Percentiles rank a stretch among this genome's conserved stretches.
phyloP scores from a whole-genome alignment of 305 asterid genomes.

The Fraxinus albicans region DNA sequence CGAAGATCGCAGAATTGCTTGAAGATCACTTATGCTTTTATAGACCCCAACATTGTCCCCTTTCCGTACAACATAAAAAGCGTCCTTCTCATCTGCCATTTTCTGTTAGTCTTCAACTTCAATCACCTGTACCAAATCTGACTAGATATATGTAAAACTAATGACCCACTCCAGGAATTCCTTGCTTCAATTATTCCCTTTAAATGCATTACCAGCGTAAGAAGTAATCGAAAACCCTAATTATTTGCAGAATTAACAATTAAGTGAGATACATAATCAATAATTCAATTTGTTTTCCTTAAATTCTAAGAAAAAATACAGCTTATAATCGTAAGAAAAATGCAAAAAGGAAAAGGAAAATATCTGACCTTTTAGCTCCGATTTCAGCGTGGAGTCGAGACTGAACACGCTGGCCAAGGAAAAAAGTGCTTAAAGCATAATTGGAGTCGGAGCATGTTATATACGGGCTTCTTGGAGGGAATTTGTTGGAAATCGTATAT shows the following conservation, averaged over 20 bases:
- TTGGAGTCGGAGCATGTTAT: no score
- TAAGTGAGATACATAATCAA: constrained; percentile 4
- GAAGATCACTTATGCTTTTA: constrained; percentile 85
- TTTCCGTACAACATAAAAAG: constrained; percentile 76
- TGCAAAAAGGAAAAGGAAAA: constrained; percentile 8
- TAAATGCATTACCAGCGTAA: background rate
- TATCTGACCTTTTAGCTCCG: constrained; percentile 19
- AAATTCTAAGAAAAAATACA: background rate
- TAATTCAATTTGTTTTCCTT: background rate
- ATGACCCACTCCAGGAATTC: background rate
- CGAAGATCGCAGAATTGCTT: constrained; percentile 65
- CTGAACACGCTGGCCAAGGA: no score
- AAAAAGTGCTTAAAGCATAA: no score
- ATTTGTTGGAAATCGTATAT: no score
- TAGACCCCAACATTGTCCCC: constrained; percentile 72
- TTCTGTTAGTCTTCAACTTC: constrained; percentile 23
- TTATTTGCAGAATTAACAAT: constrained; percentile 17
- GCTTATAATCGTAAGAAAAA: background rate
- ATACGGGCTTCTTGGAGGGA: no score
- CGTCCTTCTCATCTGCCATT: constrained; percentile 87
- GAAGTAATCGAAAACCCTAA: constrained; percentile 33
- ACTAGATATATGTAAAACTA: background rate
- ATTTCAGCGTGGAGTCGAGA: background rate
- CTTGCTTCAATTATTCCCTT: background rate
- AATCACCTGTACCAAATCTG: constrained; percentile 21